Evolutionary conservation across 2,329 filamentous ascomycete genomes (phyloP).

Genomic region (Berkeleyomyces basicola): DNA sequence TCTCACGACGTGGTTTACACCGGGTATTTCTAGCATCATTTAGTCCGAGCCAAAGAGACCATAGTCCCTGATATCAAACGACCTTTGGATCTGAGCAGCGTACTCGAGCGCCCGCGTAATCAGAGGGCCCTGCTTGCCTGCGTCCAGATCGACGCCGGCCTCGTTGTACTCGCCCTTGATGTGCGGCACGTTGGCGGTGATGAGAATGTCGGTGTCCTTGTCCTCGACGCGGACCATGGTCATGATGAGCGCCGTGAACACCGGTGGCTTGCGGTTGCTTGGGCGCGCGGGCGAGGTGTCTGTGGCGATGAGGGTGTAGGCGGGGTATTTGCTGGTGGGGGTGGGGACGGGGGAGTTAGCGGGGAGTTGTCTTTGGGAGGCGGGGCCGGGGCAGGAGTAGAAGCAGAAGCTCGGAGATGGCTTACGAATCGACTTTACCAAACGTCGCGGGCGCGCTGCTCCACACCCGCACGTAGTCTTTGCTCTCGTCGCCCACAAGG

Average conservation of each 20-base stretch:
- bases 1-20: no score
- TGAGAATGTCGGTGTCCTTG: constrained; percentile 62
- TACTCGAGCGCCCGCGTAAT: constrained; percentile 55
- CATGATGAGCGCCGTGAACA: constrained; percentile 61
- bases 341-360: constrained; percentile 1
- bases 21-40: not conserved
- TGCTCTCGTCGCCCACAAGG: constrained; percentile 42
- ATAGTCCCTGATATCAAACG: constrained; percentile 69
- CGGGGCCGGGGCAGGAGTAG: not conserved
- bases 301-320: constrained; percentile 54
- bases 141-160: constrained; percentile 51
- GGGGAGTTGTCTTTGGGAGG: not conserved
- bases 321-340: constrained; percentile 31
- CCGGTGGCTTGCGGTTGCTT: constrained; percentile 27
- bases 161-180: constrained; percentile 57
- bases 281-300: constrained; percentile 29
- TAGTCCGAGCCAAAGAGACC: constrained; percentile 40
- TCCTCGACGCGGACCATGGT: constrained; percentile 60
- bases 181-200: constrained; percentile 79
- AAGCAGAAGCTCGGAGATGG: not conserved
- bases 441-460: constrained; percentile 46
- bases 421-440: constrained; percentile 34
- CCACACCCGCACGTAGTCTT: constrained; percentile 49
- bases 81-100: constrained; percentile 49
- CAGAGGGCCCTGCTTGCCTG: constrained; percentile 48